Conservation (phyloP, 257 asterid species). For the Petunia axillaris region DNA sequence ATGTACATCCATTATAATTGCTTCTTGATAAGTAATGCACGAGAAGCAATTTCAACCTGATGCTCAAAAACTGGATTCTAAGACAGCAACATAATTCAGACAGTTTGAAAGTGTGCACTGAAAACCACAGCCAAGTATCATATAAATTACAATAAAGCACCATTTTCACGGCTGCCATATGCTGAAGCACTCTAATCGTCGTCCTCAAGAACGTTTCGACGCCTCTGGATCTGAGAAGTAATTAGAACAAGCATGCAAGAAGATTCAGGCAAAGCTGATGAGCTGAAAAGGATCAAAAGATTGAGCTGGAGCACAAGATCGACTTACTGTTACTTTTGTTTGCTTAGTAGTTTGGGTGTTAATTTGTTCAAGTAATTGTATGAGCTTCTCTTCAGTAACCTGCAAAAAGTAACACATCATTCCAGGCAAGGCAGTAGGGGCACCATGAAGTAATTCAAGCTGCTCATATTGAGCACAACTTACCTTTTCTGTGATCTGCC, state of each 20-base stretch:
- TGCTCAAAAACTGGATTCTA: not conserved
- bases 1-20: not conserved
- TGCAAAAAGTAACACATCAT: constrained; percentile 26
- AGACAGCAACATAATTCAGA: not conserved
- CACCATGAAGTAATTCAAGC: not conserved
- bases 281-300: not conserved
- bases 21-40: not conserved
- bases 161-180: not conserved
- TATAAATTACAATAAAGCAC: not conserved
- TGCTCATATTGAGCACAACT: not conserved
- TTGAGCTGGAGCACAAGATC: not conserved
- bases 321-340: constrained; percentile 95
- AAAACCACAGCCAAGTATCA: constrained; percentile 8
- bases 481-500: constrained; percentile 92
- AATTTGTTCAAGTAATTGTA: constrained; percentile 91
- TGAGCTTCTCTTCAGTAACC: constrained; percentile 95
- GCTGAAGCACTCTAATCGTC: constrained; percentile 60
- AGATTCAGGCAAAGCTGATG: not conserved
- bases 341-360: constrained; percentile 87
- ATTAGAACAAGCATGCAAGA: constrained; percentile 16
- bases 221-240: constrained; percentile 76
- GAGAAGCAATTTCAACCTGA: not conserved
- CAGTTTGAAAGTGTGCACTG: not conserved
- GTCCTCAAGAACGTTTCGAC: constrained; percentile 75
- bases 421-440: not conserved